These are phyloP conservation scores for Marasmius tenuissimus DNA, from an alignment of 1,284 basidiomycete genomes.

Conservation along the genomic window DNA sequence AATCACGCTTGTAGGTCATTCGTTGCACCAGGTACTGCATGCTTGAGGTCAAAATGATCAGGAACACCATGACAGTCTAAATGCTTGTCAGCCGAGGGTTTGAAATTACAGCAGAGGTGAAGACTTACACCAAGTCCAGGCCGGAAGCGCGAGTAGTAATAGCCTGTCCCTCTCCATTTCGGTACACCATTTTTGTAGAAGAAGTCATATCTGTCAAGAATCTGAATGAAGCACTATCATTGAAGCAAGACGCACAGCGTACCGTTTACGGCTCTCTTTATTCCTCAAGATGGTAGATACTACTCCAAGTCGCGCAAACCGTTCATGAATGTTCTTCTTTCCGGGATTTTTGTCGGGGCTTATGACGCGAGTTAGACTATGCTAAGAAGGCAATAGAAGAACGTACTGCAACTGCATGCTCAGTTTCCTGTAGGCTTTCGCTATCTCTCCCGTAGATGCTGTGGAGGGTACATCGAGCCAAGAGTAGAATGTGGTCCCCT, in stretches of 20 bases:
- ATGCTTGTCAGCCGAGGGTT: not conserved
- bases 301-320: slow-evolving; percentile 87
- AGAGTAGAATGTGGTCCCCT: slow-evolving; percentile 88
- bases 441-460: slow-evolving; percentile 73
- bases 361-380: slow-evolving; percentile 11
- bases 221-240: not conserved
- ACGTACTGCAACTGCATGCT: slow-evolving; percentile 85
- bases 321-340: slow-evolving; percentile 78
- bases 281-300: slow-evolving; percentile 81
- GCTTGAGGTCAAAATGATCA: slow-evolving; percentile 69
- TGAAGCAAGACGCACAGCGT: not conserved
- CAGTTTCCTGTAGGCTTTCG: slow-evolving; percentile 86
- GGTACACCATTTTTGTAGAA: slow-evolving; percentile 92
- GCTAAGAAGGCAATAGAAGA: not conserved
- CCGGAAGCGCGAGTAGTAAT: slow-evolving; percentile 92
- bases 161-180: slow-evolving; percentile 83
- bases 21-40: slow-evolving; percentile 80
- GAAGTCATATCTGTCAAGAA: slow-evolving; percentile 70
- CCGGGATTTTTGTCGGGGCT: slow-evolving; percentile 94
- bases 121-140: slow-evolving; percentile 76
- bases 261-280: slow-evolving; percentile 76
- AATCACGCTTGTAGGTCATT: slow-evolving; percentile 75
- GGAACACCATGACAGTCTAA: slow-evolving; percentile 75
- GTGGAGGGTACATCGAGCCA: slow-evolving; percentile 75
- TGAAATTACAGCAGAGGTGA: not conserved